phyloP scores from a whole-genome alignment of 2,329 filamentous ascomycete species.

The Penicillium sp. region DNA sequence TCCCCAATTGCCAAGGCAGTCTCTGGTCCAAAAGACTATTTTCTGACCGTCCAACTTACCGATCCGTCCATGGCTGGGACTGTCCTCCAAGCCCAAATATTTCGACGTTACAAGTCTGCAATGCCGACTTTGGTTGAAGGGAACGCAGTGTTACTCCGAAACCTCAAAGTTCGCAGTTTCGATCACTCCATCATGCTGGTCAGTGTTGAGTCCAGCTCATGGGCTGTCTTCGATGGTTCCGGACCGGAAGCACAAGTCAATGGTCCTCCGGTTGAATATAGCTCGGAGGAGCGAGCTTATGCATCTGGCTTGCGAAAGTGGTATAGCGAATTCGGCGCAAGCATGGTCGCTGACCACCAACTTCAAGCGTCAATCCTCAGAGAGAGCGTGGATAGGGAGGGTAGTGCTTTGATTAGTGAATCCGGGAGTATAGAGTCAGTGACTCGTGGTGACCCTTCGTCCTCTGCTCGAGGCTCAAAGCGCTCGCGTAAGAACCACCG shows the following conservation, averaged over 20 bases:
- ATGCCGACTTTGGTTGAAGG: conserved; percentile 41
- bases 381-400: conserved; percentile 28
- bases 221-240: conserved; percentile 45
- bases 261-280: conserved; percentile 43
- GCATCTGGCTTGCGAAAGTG: conserved; percentile 40
- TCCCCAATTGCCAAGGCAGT: conserved; percentile 34
- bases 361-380: conserved; percentile 35
- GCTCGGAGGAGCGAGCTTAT: conserved; percentile 36
- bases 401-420: conserved; percentile 32
- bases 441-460: conserved; percentile 19
- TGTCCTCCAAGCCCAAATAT: conserved; percentile 42
- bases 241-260: conserved; percentile 30
- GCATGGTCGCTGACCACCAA: conserved; percentile 36
- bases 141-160: conserved; percentile 45
- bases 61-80: conserved; percentile 46
- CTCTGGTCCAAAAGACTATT: conserved; percentile 42
- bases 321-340: conserved; percentile 39
- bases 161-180: conserved; percentile 46
- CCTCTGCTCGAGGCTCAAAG: conserved; percentile 27
- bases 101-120: conserved; percentile 39
- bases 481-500: conserved; percentile 31
- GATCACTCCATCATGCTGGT: conserved; percentile 42
- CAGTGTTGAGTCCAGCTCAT: conserved; percentile 45
- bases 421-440: conserved; percentile 32
- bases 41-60: conserved; percentile 43